Conservation (phyloP, 2,329 filamentous ascomycete species). For the Aspergillus oerlinghausenensis region DNA sequence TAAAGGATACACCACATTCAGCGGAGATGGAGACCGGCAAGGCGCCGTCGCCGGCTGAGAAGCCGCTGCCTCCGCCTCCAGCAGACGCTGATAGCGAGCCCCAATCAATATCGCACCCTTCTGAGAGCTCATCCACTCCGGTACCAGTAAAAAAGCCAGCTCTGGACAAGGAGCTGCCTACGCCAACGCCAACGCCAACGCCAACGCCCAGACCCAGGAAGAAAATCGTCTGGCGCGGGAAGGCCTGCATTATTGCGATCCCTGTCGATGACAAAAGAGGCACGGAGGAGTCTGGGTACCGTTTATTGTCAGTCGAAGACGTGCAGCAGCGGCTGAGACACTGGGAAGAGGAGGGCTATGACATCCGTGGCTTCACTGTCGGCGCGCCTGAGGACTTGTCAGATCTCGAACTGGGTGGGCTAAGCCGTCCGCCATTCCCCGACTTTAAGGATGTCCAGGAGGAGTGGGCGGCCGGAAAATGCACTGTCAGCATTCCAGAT, state of each 20-base stretch:
- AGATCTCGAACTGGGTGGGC: slow-evolving; percentile 31
- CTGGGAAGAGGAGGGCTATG: slow-evolving; percentile 43
- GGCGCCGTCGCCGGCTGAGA: slow-evolving; percentile 31
- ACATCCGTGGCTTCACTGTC: slow-evolving; percentile 39
- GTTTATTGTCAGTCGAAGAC: slow-evolving; percentile 37
- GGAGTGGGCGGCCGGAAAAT: slow-evolving; percentile 30
- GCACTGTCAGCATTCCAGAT: slow-evolving; percentile 41
- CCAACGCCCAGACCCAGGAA: slow-evolving; percentile 52
- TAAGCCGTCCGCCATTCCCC: slow-evolving; percentile 42
- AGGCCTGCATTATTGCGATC: slow-evolving; percentile 66
- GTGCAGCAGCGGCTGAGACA: slow-evolving; percentile 35
- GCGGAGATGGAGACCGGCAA: slow-evolving; percentile 14
- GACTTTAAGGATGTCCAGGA: slow-evolving; percentile 35
- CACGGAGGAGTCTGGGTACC: slow-evolving; percentile 33
- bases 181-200: slow-evolving; percentile 30
- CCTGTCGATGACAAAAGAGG: slow-evolving; percentile 65
- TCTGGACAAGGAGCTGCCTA: slow-evolving; percentile 17
- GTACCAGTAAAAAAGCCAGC: slow-evolving; percentile 12
- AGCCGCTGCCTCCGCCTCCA: slow-evolving; percentile 37
- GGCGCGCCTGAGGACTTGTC: slow-evolving; percentile 24
- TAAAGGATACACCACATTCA: slow-evolving; percentile 19
- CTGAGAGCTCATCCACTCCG: slow-evolving; percentile 7
- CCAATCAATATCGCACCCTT: slow-evolving; percentile 4
- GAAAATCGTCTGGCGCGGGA: slow-evolving; percentile 70
- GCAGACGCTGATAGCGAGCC: slow-evolving; percentile 14